Evolutionary conservation across 2,329 filamentous ascomycete genomes (phyloP), one percentile per base, ranked within the genome.

Genomic region (Claviceps purpurea): DNA sequence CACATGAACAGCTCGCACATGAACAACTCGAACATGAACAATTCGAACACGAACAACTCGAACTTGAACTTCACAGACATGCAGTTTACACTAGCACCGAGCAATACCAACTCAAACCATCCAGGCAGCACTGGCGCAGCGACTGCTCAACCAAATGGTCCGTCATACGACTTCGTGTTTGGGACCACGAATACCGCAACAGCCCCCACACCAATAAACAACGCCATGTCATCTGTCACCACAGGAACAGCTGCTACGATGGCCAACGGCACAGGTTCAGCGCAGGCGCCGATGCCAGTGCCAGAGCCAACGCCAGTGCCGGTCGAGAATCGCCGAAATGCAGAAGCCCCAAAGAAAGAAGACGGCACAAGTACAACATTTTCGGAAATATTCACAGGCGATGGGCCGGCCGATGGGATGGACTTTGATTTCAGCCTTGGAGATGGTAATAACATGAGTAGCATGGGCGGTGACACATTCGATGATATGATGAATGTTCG

Each of bases 11-110:
- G 2, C 2, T 26, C 26, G 8, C 8, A 30, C 26, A 26, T 7
- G 24, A 26, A 26, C 7, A 7, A 4, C 24, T 26, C 24, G 6
- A 26, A 26, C 24, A 26, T 26, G 24, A 26, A 26, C 24, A 7
- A 4, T 2, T 26, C 26, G 26, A 26, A 26, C 7, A 30, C 7
- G 26, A 30, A 30, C 30, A 4, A 65, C 47, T 61, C 69, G n/a
- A 70, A 72, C 50, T 66, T 73, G 7, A 72, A 72, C 55, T 80
- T 79, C 57, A 79, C 77, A 14, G 69, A 79, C 56, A 79, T 79
- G 74, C 70, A 75, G 39, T 80, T 80, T 56, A 72, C 74, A 0
- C 65, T 79, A 4, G 76, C 73, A 1, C 73, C 75, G 0, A 56
- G 69, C 8, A 66, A 63, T 48, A 62, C 62, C 52, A 47, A 55